These are phyloP conservation scores for Trypanosomatidae sp. DNA, from an alignment of 208 protist species.

Conservation along the genomic window DNA sequence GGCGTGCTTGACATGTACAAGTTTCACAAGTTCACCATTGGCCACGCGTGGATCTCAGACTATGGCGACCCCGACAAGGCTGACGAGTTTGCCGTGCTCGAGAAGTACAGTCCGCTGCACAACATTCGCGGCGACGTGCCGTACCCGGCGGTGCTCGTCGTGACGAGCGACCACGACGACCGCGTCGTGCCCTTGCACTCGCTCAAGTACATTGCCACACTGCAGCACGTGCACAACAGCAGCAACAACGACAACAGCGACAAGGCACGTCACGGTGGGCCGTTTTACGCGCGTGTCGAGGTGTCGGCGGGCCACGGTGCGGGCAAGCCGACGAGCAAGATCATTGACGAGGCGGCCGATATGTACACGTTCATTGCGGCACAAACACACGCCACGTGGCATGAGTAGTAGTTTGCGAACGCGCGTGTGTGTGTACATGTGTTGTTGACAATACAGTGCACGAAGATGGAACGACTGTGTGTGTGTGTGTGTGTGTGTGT, in stretches of 20 bases:
- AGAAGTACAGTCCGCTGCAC: slow-evolving; percentile 92
- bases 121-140: slow-evolving; percentile 62
- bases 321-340: slow-evolving; percentile 89
- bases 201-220: slow-evolving; percentile 88
- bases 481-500: too few species aligned
- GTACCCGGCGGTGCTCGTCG: slow-evolving; percentile 87
- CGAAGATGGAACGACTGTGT: too few species aligned
- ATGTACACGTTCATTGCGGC: slow-evolving; percentile 90
- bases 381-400: slow-evolving; percentile 57
- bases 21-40: slow-evolving; percentile 94
- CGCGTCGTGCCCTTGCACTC: slow-evolving; percentile 93
- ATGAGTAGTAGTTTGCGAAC: slow-evolving; percentile 6
- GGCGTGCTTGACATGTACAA: slow-evolving; percentile 92
- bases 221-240: slow-evolving; percentile 78
- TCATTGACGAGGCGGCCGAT: slow-evolving; percentile 73
- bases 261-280: too few species aligned
- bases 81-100: slow-evolving; percentile 86
- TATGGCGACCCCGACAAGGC: slow-evolving; percentile 88
- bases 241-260: slow-evolving; percentile 6
- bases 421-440: too few species aligned
- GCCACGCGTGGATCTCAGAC: slow-evolving; percentile 87
- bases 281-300: slow-evolving; percentile 81
- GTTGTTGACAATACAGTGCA: too few species aligned
- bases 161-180: slow-evolving; percentile 94
- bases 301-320: slow-evolving; percentile 77